Evolutionary conservation across 106 monocot species (phyloP).

Genomic region (Alisma plantagoaquatica): DNA sequence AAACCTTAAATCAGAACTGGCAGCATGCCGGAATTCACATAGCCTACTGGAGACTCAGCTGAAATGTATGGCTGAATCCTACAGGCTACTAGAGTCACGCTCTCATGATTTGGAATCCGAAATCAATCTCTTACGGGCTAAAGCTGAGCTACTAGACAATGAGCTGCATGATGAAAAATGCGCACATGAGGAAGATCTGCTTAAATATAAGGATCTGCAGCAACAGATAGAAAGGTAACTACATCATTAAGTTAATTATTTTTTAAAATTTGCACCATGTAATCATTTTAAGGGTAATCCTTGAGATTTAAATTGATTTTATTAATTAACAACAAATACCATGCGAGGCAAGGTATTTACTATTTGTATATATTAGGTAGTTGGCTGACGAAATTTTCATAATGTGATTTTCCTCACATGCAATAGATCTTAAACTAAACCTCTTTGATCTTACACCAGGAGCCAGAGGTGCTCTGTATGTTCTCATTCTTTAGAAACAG

Average conservation of each 20-base stretch:
- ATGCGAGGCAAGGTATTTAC: too few species aligned
- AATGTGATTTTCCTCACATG: neutral
- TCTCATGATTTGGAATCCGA: slow-evolving; percentile 50
- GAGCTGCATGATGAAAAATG: slow-evolving; percentile 63
- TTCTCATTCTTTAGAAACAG: slow-evolving; percentile 25
- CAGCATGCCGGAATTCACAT: slow-evolving; percentile 64
- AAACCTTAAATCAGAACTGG: slow-evolving; percentile 42
- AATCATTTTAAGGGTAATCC: neutral
- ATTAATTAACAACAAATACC: too few species aligned
- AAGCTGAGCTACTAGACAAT: slow-evolving; percentile 34
- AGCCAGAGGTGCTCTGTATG: slow-evolving; percentile 22
- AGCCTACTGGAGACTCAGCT: slow-evolving; percentile 83
- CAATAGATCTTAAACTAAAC: neutral
- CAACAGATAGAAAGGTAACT: slow-evolving; percentile 75
- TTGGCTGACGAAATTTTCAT: neutral
- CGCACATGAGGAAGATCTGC: slow-evolving; percentile 55
- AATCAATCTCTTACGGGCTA: slow-evolving; percentile 30
- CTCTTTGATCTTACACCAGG: slow-evolving; percentile 15
- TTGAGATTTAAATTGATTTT: neutral
- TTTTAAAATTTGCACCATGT: neutral
- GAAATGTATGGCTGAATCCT: slow-evolving; percentile 94
- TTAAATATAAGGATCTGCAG: slow-evolving; percentile 52
- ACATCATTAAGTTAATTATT: neutral
- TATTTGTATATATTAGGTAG: neutral
- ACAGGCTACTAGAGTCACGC: slow-evolving; percentile 62